These are phyloP conservation scores for Fusarium multiceps DNA, from an alignment of 2,329 filamentous ascomycete genomes.

Conservation along the genomic window DNA sequence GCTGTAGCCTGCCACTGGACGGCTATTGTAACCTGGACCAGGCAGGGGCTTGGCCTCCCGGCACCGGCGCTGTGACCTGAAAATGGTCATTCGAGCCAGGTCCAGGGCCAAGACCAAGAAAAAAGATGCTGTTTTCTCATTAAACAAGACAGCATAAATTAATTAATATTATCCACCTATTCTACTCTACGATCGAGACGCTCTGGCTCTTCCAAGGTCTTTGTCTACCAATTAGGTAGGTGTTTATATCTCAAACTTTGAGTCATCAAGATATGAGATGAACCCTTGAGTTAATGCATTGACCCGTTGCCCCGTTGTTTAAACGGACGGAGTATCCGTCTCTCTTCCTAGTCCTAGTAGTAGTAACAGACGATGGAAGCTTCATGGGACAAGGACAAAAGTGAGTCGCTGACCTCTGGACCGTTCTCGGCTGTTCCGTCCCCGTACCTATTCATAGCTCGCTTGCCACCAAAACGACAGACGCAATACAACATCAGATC, in stretches of 20 bases:
- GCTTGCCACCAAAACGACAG: conserved; percentile 19
- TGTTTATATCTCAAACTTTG: conserved; percentile 9
- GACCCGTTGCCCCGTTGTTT: not conserved
- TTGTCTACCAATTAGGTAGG: not conserved
- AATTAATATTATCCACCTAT: conserved; percentile 7
- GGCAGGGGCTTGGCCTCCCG: conserved; percentile 6
- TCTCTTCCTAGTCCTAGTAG: not conserved
- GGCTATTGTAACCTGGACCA: conserved; percentile 9
- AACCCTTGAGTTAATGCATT: conserved; percentile 37
- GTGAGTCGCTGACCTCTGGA: conserved; percentile 9
- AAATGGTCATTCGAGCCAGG: conserved; percentile 36
- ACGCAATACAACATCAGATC: conserved; percentile 33
- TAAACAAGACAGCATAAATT: conserved; percentile 29
- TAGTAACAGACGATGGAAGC: not conserved
- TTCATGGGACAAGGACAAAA: not conserved
- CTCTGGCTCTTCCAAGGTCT: conserved; percentile 23
- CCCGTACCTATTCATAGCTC: conserved; percentile 38
- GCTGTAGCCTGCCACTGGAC: not conserved
- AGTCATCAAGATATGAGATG: conserved; percentile 14
- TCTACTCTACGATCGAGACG: conserved; percentile 7
- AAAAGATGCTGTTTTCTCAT: conserved; percentile 22
- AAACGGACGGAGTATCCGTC: not conserved
- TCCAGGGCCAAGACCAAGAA: conserved; percentile 2
- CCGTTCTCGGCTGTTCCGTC: conserved; percentile 22
- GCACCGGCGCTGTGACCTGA: conserved; percentile 39